phyloP scores from a whole-genome alignment of 2,329 filamentous ascomycete genomes.

The Ceratocystis papillata region DNA sequence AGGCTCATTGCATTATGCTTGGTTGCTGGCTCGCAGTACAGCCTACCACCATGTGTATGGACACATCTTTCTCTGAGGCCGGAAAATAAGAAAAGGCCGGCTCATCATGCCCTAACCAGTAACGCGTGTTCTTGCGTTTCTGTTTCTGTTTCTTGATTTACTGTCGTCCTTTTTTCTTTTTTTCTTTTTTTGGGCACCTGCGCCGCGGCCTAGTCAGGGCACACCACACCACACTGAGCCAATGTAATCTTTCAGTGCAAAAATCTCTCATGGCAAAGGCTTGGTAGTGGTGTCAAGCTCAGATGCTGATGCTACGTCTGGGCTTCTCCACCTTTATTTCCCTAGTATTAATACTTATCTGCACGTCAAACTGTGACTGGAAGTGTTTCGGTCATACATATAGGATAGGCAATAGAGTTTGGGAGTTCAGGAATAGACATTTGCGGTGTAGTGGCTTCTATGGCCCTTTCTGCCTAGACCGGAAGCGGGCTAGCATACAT shows the following conservation, averaged over 20 bases:
- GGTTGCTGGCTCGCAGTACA: not conserved
- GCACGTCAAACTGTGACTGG: not conserved
- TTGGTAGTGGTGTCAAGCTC: not conserved
- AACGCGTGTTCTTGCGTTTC: constrained; percentile 12
- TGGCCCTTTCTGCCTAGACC: no score
- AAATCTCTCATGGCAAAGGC: not conserved
- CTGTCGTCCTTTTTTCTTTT: not conserved
- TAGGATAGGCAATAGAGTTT: not conserved
- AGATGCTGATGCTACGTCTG: not conserved
- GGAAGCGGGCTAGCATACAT: not conserved
- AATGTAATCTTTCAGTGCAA: no score
- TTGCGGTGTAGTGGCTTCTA: no score
- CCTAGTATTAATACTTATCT: not conserved
- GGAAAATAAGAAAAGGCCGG: not conserved
- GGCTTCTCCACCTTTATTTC: not conserved
- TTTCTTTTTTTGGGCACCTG: not conserved
- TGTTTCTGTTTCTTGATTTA: constrained; percentile 5
- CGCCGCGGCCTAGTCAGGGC: not conserved
- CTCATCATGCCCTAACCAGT: not conserved
- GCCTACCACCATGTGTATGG: not conserved
- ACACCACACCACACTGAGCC: not conserved
- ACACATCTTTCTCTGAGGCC: not conserved
- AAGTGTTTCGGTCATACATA: not conserved
- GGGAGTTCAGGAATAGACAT: no score
- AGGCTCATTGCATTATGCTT: not conserved